Conservation (phyloP, 192 early-diverging fungal genomes). For the Bifiguratus adelaidae region DNA sequence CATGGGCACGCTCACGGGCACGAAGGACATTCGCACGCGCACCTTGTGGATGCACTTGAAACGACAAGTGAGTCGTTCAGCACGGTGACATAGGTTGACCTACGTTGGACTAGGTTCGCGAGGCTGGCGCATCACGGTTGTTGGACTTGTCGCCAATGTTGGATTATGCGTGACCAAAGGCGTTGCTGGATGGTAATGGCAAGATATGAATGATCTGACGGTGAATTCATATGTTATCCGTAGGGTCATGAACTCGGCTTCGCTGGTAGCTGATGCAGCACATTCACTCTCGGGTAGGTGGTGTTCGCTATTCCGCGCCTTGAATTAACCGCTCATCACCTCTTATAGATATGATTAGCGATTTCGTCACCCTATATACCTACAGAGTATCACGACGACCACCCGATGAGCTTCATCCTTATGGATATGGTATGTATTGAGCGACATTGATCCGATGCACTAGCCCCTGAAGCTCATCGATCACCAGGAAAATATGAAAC, state of each 20-base stretch:
- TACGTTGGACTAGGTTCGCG: constrained; percentile 21
- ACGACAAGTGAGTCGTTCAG: background rate
- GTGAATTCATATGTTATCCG: background rate
- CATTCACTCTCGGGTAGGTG: constrained; percentile 60
- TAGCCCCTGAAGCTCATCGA: background rate
- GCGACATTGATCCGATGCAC: background rate
- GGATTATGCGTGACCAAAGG: constrained; percentile 51
- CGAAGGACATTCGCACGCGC: background rate
- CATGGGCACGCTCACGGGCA: background rate
- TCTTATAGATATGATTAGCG: constrained; percentile 47
- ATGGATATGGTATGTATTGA: constrained; percentile 39
- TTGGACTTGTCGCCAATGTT: constrained; percentile 54
- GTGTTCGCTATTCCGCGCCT: background rate
- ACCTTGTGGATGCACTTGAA: background rate
- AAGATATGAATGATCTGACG: background rate
- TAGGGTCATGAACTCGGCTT: constrained; percentile 58
- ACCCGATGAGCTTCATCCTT: constrained; percentile 53
- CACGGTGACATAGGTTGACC: too few species aligned
- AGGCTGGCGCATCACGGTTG: constrained; percentile 55
- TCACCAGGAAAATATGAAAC: constrained; percentile 45
- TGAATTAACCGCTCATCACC: background rate
- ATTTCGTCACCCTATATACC: constrained; percentile 72
- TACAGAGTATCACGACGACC: constrained; percentile 56
- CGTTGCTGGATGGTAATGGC: constrained; percentile 40
- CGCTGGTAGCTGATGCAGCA: constrained; percentile 68